Evolutionary conservation across 306 rosid species (phyloP), one percentile per base, ranked within the genome.

Genomic region (Fagus crenata): DNA sequence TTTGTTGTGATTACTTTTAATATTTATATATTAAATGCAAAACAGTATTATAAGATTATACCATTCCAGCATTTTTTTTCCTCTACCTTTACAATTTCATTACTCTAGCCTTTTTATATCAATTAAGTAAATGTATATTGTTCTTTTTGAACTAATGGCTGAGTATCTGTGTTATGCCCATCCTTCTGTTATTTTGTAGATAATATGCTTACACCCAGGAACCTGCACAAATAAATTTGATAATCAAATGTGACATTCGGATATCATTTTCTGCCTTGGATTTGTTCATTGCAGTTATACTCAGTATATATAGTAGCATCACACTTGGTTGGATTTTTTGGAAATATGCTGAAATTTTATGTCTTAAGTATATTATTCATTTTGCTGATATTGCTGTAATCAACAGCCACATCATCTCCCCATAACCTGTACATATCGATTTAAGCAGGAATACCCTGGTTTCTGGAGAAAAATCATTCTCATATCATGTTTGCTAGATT

Each of bases 1-100:
- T 76, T 84, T 78, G 9, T 69, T 69, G 33, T 8, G 51, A 63
- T 43, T n/a, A 28, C 35, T 36, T 31, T 1, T 11, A 55, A 8
- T 69, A 5, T 59, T 69, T 51, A 33, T 18, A 7, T n/a, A 22
- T 37, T 1, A 8, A 51, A 17, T 64, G 72, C 53, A 51, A n/a
- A n/a, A 13, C 31, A 31, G 18, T 61, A 61, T 9, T 4, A 33
- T 61, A 8, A 31, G 39, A 61, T 4, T 33, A 17, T 32, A 4
- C 65, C 41, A 61, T 61, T 61, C 41, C 40, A 33, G 41, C 8
- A 61, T 61, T 61, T 58, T 32, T 32, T 61, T 28, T 33, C 68
- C 68, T 4, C 8, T 61, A 5, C 40, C 40, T 61, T 12, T n/a
- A 32, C 2, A 12, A 13, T 61, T 33, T n/a, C n/a, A 61, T 13